These are phyloP conservation scores for Jamesozyma piceae DNA, from an alignment of 805 yeast genomes.

Conservation along the genomic window DNA sequence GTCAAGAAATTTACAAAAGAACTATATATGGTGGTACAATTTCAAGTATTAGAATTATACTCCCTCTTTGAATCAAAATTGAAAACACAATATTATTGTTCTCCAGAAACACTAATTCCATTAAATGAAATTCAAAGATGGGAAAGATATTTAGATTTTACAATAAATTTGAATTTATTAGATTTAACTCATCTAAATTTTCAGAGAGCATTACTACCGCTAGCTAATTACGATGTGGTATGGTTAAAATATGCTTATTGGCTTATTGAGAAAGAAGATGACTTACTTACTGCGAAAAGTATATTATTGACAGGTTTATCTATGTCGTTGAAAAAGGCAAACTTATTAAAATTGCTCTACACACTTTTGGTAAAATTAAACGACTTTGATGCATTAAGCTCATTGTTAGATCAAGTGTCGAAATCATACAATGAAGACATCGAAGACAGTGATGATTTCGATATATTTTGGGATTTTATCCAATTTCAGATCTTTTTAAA, in stretches of 20 bases:
- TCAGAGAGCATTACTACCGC: slow-evolving; percentile 26
- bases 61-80: slow-evolving; percentile 26
- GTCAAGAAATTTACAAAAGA: slow-evolving; percentile 26
- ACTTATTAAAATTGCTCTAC: slow-evolving; percentile 17
- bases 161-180: slow-evolving; percentile 16
- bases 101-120: slow-evolving; percentile 21
- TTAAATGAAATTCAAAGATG: slow-evolving; percentile 20
- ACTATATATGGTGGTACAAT: slow-evolving; percentile 25
- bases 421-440: slow-evolving; percentile 11
- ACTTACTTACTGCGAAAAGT: slow-evolving; percentile 18
- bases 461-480: slow-evolving; percentile 26
- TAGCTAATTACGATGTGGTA: slow-evolving; percentile 25
- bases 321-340: slow-evolving; percentile 17
- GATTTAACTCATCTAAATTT: slow-evolving; percentile 21
- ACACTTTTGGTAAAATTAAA: slow-evolving; percentile 14
- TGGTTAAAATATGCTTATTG: slow-evolving; percentile 29
- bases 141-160: slow-evolving; percentile 24
- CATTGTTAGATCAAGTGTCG: slow-evolving; percentile 10
- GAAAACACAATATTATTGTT: slow-evolving; percentile 19
- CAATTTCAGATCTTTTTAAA: slow-evolving; percentile 18
- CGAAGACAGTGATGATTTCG: slow-evolving; percentile 20
- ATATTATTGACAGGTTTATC: slow-evolving; percentile 16
- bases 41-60: slow-evolving; percentile 24
- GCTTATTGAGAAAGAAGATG: slow-evolving; percentile 17
- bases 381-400: slow-evolving; percentile 13